Conservation (phyloP, 2,329 filamentous ascomycete species). For the Cladosporium oxysporum region DNA sequence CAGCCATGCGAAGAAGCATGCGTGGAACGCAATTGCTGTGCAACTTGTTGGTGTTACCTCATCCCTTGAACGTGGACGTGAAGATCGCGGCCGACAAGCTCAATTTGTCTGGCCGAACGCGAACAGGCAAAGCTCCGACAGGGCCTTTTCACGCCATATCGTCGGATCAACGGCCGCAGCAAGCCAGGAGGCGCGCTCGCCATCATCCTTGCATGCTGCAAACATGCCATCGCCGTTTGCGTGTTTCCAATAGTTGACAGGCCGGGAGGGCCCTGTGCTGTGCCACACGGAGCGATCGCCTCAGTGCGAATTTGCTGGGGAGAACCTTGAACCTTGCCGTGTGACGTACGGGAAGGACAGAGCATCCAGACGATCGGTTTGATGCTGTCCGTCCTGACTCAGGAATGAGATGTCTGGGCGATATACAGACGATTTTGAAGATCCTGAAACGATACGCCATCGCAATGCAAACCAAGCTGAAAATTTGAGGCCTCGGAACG, state of each 20-base stretch:
- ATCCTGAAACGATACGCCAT: not conserved
- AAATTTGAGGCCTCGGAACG: not conserved
- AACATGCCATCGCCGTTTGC: not conserved
- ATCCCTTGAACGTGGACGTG: not conserved
- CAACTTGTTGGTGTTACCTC: not conserved
- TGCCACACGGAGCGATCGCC: slow-evolving; percentile 1
- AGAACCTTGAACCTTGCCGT: not conserved
- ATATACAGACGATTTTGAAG: not conserved
- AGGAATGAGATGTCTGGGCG: not conserved
- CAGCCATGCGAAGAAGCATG: not conserved
- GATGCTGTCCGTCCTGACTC: not conserved
- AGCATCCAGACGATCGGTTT: not conserved
- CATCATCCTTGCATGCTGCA: not conserved
- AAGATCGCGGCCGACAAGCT: slow-evolving; percentile 1
- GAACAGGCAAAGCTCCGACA: slow-evolving; percentile 1
- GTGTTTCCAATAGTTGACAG: slow-evolving; percentile 10
- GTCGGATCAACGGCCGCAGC: not conserved
- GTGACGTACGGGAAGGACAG: not conserved
- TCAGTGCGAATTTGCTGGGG: not conserved
- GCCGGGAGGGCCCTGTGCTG: slow-evolving; percentile 7
- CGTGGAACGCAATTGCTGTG: not conserved
- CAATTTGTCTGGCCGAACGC: not conserved
- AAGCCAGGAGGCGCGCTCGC: not conserved
- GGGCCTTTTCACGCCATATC: not conserved
- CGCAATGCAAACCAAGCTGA: not conserved